Base-by-base conservation (phyloP, 2,329 filamentous ascomycete species). In the Escovopsis sp. region DNA sequence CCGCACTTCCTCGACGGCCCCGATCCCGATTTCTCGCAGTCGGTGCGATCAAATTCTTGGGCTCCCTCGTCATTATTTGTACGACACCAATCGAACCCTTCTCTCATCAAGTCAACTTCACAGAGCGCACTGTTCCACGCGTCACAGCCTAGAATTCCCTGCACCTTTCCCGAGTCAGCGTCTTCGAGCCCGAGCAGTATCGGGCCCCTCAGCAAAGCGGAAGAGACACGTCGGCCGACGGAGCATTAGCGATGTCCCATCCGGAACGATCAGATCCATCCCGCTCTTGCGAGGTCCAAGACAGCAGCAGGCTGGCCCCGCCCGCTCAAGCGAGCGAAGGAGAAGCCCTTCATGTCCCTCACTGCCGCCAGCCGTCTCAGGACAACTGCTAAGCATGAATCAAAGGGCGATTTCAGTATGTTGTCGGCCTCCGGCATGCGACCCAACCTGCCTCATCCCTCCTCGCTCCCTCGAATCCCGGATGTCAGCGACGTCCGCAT, bases 1-100 rank as follows among this genome's bases (percentile, higher is more conserved):
- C 68, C 79, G 3, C 68, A 75, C 13, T 95, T 89, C 58, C 70
- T 95, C 43, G 88, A 95, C 42, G 74, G 71, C 6, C 72, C 86
- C 13, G 94, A 83, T 55, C 72, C 75, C 40, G 87, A 93, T 44
- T 59, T 64, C 5, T 53, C 64, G 48, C 70, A 65, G 47, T 67
- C 72, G 44, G 73, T 71, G 42, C 74, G 74, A 25, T 67, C 71
- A 42, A 70, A 68, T 46, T 83, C 81, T 10, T 71, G 80, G 55
- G 79, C 81, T 2, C 70, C 72, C 41, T 85, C 81, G 11, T 81
- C 81, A 29, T 74, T 83, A 71, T 69, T 72, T 64, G 75, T 80
- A 76, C 63, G 74, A 58, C 47, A 51, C 48, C 47, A 30, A 30
- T 30, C 65, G 64, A 59, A 41, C 54, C 51, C 62, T 45, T 50